Evolutionary conservation across 331 rosid genomes (phyloP).

Genomic region (Prunus yedoensis): DNA sequence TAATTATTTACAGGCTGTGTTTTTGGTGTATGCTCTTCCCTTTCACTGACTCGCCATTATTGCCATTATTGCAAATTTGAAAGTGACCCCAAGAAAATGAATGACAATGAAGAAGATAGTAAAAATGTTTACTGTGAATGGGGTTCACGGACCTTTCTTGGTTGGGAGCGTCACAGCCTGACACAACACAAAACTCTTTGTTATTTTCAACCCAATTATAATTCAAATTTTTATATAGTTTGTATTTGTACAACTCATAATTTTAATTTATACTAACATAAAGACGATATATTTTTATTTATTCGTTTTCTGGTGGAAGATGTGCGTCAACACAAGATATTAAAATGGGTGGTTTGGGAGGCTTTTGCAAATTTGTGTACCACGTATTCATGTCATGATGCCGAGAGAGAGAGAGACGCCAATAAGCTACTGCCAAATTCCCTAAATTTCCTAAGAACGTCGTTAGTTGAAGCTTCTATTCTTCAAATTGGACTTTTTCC

Average conservation of each 20-base stretch:
- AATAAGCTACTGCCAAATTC: not conserved
- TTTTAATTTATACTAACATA: too few species aligned
- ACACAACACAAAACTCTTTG: not conserved
- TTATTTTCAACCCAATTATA: not conserved
- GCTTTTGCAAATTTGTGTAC: not conserved
- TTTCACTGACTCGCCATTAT: not conserved
- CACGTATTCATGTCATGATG: conserved; percentile 5
- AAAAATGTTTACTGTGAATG: not conserved
- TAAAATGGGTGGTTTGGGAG: not conserved
- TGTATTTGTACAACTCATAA: too few species aligned
- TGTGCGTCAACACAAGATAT: conserved; percentile 1
- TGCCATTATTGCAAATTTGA: not conserved
- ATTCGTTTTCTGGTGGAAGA: not conserved
- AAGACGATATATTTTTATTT: not conserved
- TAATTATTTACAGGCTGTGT: not conserved
- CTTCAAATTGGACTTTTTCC: conserved; percentile 1
- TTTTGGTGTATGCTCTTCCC: not conserved
- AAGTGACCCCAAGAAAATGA: not conserved
- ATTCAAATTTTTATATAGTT: not conserved
- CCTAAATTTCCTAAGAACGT: conserved; percentile 1
- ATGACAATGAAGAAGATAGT: not conserved
- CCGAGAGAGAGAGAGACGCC: not conserved
- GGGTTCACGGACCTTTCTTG: not conserved
- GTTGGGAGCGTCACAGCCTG: not conserved
- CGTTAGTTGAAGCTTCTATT: conserved; percentile 23